Conservation (phyloP, 2,329 filamentous ascomycete genomes). For the Rhinocladiella similis region DNA sequence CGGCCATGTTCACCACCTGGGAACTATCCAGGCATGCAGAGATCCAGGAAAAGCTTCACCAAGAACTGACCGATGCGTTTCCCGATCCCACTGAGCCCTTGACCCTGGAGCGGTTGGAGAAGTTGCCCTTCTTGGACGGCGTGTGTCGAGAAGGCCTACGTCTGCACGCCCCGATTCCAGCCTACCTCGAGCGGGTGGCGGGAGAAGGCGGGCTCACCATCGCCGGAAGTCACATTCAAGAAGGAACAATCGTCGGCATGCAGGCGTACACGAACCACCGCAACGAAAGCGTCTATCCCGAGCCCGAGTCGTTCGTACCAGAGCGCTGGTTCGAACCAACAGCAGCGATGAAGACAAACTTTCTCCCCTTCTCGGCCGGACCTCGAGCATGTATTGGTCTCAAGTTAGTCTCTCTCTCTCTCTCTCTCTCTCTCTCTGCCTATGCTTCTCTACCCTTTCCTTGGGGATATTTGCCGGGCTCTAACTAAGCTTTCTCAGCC, state of each 20-base stretch:
- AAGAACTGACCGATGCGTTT: constrained; percentile 43
- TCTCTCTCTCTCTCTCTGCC: no score
- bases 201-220: constrained; percentile 47
- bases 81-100: constrained; percentile 35
- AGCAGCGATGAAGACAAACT: constrained; percentile 4
- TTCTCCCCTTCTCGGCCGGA: constrained; percentile 7
- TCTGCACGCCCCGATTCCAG: constrained; percentile 57
- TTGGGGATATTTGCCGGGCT: no score
- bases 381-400: constrained; percentile 6
- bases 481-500: neutral
- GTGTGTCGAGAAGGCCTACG: constrained; percentile 60
- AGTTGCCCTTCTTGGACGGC: constrained; percentile 55
- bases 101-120: constrained; percentile 46
- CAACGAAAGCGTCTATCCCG: constrained; percentile 29
- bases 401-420: neutral
- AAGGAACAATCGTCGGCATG: constrained; percentile 39
- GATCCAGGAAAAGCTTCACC: constrained; percentile 47
- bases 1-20: constrained; percentile 52
- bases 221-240: constrained; percentile 38
- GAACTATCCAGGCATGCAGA: constrained; percentile 27
- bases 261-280: constrained; percentile 41
- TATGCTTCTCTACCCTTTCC: no score
- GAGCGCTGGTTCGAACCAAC: constrained; percentile 31
- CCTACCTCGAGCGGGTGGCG: constrained; percentile 54
- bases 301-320: constrained; percentile 31